Evolutionary conservation across 805 yeast genomes (phyloP), one percentile per base, ranked within the genome.

Genomic region (Monosporozyma servazzii): DNA sequence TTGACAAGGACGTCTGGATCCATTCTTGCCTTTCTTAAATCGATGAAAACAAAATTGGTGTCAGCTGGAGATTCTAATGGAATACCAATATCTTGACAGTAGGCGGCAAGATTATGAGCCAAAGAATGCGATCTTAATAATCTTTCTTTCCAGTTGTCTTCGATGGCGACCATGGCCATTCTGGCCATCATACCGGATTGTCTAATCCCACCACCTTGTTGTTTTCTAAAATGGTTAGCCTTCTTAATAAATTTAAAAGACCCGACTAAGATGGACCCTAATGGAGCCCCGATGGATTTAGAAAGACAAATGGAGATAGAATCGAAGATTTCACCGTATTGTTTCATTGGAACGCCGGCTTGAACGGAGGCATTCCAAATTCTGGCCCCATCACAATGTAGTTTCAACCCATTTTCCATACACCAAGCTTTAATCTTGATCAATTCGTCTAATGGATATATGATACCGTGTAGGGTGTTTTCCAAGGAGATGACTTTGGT

Each of bases 351-450:
- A 37, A 86, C 73, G 25, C 86, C 88, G 23, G 63, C 45, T 27
- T 77, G 90, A 11, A 77, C 85, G 41, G 81, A 73, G n/a, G 96
- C 96, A 66, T 86, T 87, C 90, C 95, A 89, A 48, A 90, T 70
- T 60, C 98, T 78, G n/a, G 97, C 98, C 55, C 97, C 98, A 66
- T 90, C 98, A 60, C 89, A 79, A 62, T 91, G 97, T 58, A 89
- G 67, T 51, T 72, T 75, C 51, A 87, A 69, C 50, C 73, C 74
- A 58, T 82, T 74, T 29, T 71, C 76, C 49, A 75, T 73, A 56
- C 91, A 87, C 76, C 86, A 90, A 42, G 70, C 75, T 43, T 84
- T 76, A 59, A 90, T 90, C 51, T 79, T 77, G 52, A 71, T 70
- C 51, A 90, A 75, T 65, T 90, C 96, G 33, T 84, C 91, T 44